A percentile compares a stretch with the other conserved stretches of the same genome.
Evolutionary conservation across 768 basidiomycete genomes (phyloP).

Genomic region (Russula griseocarnosa): DNA sequence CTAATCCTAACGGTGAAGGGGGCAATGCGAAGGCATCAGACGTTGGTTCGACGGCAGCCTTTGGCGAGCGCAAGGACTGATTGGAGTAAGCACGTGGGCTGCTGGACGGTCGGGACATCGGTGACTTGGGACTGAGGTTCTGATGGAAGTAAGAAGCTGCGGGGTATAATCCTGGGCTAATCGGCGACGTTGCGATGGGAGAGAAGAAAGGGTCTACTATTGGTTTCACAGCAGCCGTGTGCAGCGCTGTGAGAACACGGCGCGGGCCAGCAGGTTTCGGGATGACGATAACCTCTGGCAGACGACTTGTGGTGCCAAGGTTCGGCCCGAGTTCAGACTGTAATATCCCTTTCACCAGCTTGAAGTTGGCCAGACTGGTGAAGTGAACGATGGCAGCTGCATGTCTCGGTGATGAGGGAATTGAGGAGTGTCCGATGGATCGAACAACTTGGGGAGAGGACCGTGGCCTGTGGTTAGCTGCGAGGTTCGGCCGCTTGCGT

Average conservation of each 20-base stretch:
- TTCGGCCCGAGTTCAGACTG: slow-evolving; percentile 59
- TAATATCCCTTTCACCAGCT: slow-evolving; percentile 78
- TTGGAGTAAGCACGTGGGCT: slow-evolving; percentile 57
- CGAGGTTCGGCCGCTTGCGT: slow-evolving; percentile 66
- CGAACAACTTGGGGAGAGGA: slow-evolving; percentile 80
- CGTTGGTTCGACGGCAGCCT: slow-evolving; percentile 35
- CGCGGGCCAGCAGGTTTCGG: slow-evolving; percentile 97
- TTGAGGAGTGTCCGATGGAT: slow-evolving; percentile 39
- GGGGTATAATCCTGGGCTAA: slow-evolving; percentile 60
- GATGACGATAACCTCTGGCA: slow-evolving; percentile 93
- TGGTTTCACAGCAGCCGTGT: slow-evolving; percentile 85
- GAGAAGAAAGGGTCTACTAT: slow-evolving; percentile 85
- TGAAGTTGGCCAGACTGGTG: slow-evolving; percentile 87
- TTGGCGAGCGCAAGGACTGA: slow-evolving; percentile 54
- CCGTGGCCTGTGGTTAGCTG: slow-evolving; percentile 63
- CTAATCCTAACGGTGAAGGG: slow-evolving; percentile 66
- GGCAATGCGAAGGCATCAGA: slow-evolving; percentile 44
- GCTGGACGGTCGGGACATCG: slow-evolving; percentile 45
- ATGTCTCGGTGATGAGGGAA: slow-evolving; percentile 37
- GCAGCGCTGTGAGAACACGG: slow-evolving; percentile 85
- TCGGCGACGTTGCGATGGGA: slow-evolving; percentile 92
- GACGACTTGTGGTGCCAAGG: slow-evolving; percentile 40
- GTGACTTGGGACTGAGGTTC: slow-evolving; percentile 39
- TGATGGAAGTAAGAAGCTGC: slow-evolving; percentile 44
- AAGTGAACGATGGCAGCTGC: slow-evolving; percentile 76